Conservation (phyloP, 106 monocot genomes). For the Triglochin maritima region DNA sequence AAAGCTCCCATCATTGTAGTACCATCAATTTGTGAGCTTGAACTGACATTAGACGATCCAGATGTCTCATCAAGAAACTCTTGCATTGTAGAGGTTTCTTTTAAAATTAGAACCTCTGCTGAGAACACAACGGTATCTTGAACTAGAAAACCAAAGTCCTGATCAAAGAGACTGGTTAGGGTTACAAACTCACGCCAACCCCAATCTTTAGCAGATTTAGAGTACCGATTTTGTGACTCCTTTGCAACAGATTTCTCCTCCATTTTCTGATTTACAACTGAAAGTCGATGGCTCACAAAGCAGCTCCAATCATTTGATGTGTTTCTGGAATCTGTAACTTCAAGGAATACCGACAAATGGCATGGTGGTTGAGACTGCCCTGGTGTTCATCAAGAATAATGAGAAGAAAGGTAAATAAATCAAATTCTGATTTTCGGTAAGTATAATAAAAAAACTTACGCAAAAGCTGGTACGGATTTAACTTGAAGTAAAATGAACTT, state of each 20-base stretch:
- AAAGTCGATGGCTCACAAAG: slow-evolving; percentile 91
- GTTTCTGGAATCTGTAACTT: slow-evolving; percentile 81
- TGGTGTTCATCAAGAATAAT: slow-evolving; percentile 16
- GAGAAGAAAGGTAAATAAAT: too few species aligned
- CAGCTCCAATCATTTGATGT: slow-evolving; percentile 84
- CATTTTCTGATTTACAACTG: slow-evolving; percentile 77
- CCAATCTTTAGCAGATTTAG: slow-evolving; percentile 97
- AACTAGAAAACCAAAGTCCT: slow-evolving; percentile 85
- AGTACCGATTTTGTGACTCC: slow-evolving; percentile 96
- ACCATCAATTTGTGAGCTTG: slow-evolving; percentile 41
- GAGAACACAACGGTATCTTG: slow-evolving; percentile 88
- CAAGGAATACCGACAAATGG: slow-evolving; percentile 90
- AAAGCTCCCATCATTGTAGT: slow-evolving; percentile 53
- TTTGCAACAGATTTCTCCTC: slow-evolving; percentile 79
- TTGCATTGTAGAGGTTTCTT: slow-evolving; percentile 74
- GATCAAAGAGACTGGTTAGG: slow-evolving; percentile 89
- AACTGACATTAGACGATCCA: slow-evolving; percentile 13
- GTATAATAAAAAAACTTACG: too few species aligned
- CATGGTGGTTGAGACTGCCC: slow-evolving; percentile 98
- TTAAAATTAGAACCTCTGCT: slow-evolving; percentile 90
- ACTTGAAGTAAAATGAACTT: too few species aligned
- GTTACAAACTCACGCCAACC: slow-evolving; percentile 99
- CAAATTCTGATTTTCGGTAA: too few species aligned
- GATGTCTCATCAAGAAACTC: slow-evolving; percentile 38
- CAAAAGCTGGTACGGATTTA: too few species aligned